Percentiles rank a stretch among this genome's conserved stretches.
Conservation (phyloP, 2,329 filamentous ascomycete species). For the Neoarthrinium moseri region DNA sequence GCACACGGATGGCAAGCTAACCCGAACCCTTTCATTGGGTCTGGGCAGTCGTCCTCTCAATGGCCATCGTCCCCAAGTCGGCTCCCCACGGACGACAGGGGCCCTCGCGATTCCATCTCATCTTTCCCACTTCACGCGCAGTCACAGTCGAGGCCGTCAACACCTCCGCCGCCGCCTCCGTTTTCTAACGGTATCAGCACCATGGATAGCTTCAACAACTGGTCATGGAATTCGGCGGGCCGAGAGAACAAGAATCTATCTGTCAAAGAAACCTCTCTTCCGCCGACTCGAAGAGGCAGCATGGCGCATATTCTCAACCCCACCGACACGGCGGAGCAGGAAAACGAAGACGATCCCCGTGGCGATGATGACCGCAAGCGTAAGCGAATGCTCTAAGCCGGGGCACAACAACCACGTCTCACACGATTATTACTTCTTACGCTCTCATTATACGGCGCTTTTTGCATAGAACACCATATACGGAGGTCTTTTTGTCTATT, state of each 20-base stretch:
- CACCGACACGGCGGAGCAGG: conserved; percentile 53
- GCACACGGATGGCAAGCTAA: conserved; percentile 74
- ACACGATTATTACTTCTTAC: background rate
- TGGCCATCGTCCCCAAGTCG: conserved; percentile 58
- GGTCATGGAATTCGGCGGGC: conserved; percentile 55
- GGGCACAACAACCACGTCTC: background rate
- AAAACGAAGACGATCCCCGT: conserved; percentile 54
- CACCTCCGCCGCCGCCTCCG: conserved; percentile 47
- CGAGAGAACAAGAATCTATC: conserved; percentile 50
- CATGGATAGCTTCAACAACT: conserved; percentile 45
- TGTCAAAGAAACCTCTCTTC: conserved; percentile 54
- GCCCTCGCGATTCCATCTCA: conserved; percentile 56
- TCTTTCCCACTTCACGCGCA: conserved; percentile 51
- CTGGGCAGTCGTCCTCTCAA: conserved; percentile 50
- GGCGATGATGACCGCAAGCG: conserved; percentile 62
- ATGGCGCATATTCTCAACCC: conserved; percentile 65
- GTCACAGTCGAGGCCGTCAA: conserved; percentile 52
- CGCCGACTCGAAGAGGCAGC: conserved; percentile 56
- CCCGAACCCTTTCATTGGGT: conserved; percentile 64
- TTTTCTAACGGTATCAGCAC: conserved; percentile 48
- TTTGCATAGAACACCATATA: conserved; percentile 2
- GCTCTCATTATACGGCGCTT: background rate
- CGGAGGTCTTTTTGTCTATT: background rate
- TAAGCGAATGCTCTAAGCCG: conserved; percentile 52
- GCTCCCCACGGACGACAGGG: conserved; percentile 49